phyloP scores from a whole-genome alignment of 163 green algal species.

The Coccomyxa subellipsoidea region DNA sequence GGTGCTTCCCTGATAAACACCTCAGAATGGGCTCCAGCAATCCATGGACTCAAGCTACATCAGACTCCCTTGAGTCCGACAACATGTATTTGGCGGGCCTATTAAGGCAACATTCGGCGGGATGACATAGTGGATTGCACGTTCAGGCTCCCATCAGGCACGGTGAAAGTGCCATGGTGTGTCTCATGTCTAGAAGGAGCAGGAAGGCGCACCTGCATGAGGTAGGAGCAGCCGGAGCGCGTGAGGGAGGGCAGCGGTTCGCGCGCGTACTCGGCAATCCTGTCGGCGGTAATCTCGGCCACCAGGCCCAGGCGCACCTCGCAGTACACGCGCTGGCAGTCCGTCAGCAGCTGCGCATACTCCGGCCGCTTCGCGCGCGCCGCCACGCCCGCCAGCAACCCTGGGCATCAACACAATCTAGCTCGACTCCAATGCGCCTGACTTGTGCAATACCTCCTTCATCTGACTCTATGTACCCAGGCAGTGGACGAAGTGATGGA shows the following conservation, averaged over 20 bases:
- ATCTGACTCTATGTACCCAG: no score
- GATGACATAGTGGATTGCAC: no score
- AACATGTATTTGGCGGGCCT: no score
- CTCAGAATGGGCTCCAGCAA: no score
- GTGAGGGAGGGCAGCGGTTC: constrained; percentile 58
- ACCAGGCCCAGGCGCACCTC: constrained; percentile 73
- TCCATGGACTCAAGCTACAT: no score
- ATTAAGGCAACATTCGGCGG: no score
- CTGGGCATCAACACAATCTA: constrained; percentile 29
- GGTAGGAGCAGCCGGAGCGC: constrained; percentile 61
- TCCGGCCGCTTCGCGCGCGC: constrained; percentile 57
- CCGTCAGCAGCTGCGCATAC: constrained; percentile 82
- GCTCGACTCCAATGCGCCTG: no score
- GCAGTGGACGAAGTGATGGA: no score
- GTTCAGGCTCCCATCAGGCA: no score
- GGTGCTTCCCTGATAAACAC: no score
- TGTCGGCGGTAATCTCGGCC: constrained; percentile 48
- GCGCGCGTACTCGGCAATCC: constrained; percentile 38
- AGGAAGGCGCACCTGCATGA: constrained; percentile 40
- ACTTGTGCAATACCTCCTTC: no score
- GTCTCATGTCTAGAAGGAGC: neutral
- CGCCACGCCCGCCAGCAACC: constrained; percentile 65
- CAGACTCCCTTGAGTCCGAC: no score
- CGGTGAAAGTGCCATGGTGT: neutral
- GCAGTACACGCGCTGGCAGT: constrained; percentile 85